Evolutionary conservation across 2,329 filamentous ascomycete genomes (phyloP).

Genomic region (Paecilomyces sp.): DNA sequence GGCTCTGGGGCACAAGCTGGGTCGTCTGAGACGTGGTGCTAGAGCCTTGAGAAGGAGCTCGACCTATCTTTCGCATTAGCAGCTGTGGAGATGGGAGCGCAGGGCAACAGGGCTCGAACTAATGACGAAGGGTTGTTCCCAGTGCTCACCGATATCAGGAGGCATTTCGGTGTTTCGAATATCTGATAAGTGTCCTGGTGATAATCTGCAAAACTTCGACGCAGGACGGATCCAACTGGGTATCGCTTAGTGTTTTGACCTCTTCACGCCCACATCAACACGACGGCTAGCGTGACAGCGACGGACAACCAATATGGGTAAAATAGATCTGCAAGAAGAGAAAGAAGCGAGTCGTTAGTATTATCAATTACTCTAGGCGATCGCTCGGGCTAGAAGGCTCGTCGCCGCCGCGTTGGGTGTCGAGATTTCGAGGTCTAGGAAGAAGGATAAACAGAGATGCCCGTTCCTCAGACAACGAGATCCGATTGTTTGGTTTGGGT

Average conservation of each 20-base stretch:
- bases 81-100: constrained; percentile 2
- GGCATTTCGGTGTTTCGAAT: constrained; percentile 17
- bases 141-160: constrained; percentile 25
- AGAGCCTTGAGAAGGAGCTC: constrained; percentile 29
- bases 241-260: constrained; percentile 22
- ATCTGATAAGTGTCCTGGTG: constrained; percentile 9
- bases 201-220: constrained; percentile 14
- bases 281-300: constrained; percentile 7
- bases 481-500: constrained; percentile 18
- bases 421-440: constrained; percentile 11
- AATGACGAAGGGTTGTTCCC: constrained; percentile 8
- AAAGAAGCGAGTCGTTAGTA: not conserved
- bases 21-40: constrained; percentile 31
- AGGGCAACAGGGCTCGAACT: constrained; percentile 8
- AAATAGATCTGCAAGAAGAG: constrained; percentile 1
- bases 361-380: constrained; percentile 3
- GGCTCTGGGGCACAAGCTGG: constrained; percentile 31
- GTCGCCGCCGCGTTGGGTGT: constrained; percentile 14
- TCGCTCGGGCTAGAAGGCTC: constrained; percentile 12
- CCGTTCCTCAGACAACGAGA: constrained; percentile 36
- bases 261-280: constrained; percentile 16
- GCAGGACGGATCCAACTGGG: constrained; percentile 19
- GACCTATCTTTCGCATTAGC: constrained; percentile 16
- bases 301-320: constrained; percentile 1
- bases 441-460: constrained; percentile 33